Conservation (phyloP, 163 green algal genomes). For the Scenedesmus sp. region DNA sequence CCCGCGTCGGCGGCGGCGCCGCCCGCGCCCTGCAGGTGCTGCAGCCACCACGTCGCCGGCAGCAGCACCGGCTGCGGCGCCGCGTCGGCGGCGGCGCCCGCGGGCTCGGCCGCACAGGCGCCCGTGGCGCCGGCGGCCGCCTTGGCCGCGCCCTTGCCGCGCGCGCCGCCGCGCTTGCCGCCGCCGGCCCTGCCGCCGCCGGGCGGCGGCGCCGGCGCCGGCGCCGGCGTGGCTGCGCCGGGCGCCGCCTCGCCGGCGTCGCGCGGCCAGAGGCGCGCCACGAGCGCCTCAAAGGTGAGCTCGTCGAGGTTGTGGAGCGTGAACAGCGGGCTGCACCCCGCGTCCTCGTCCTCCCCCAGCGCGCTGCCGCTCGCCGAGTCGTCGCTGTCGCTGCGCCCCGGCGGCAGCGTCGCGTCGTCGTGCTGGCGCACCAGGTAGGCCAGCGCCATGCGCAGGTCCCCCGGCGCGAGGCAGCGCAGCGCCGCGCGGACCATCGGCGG, state of each 20-base stretch:
- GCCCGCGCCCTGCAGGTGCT: slow-evolving; percentile 48
- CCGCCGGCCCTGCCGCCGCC: neutral
- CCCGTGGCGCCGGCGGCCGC: slow-evolving; percentile 11
- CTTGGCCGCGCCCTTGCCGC: no score
- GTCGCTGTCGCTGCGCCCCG: slow-evolving; percentile 1
- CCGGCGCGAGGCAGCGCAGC: slow-evolving; percentile 52
- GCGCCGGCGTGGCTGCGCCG: neutral
- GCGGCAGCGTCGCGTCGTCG: slow-evolving; percentile 28
- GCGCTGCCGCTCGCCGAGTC: slow-evolving; percentile 2
- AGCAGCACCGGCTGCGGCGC: slow-evolving; percentile 28
- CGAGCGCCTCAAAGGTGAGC: slow-evolving; percentile 35
- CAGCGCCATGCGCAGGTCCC: slow-evolving; percentile 61
- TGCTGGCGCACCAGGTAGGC: slow-evolving; percentile 63
- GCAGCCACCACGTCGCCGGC: slow-evolving; percentile 56
- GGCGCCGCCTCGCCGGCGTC: neutral
- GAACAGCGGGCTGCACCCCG: slow-evolving; percentile 42
- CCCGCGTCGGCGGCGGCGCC: slow-evolving; percentile 17
- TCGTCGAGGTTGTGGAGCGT: slow-evolving; percentile 34
- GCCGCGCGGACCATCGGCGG: slow-evolving; percentile 58
- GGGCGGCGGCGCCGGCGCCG: neutral
- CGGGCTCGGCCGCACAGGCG: neutral
- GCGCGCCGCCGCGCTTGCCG: slow-evolving; percentile 1
- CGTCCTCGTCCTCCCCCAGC: slow-evolving; percentile 26
- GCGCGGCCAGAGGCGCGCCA: slow-evolving; percentile 37
- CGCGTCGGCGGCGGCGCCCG: no score